A percentile compares a stretch with the other conserved stretches of the same genome.
Conservation (phyloP, 2,329 filamentous ascomycete species). For the Aspergillus cejpii region DNA sequence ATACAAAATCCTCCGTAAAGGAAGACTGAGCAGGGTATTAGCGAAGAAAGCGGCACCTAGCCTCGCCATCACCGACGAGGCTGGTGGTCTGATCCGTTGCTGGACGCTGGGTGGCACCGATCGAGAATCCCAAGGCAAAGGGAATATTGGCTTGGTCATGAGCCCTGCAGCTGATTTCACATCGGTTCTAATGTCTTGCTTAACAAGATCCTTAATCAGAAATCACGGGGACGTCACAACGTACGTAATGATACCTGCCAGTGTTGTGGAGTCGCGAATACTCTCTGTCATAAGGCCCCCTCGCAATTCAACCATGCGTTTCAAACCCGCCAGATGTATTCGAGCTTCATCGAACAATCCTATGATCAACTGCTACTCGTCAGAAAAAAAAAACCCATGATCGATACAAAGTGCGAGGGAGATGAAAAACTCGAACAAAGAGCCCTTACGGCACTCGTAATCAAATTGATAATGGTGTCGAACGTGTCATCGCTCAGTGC, state of each 20-base stretch:
- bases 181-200: conserved; percentile 24
- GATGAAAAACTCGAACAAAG: neutral
- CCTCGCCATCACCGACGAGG: conserved; percentile 19
- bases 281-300: conserved; percentile 27
- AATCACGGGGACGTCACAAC: conserved; percentile 1
- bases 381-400: conserved; percentile 3
- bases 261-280: conserved; percentile 21
- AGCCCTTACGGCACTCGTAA: conserved; percentile 31
- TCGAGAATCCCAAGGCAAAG: conserved; percentile 29
- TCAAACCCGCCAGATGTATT: conserved; percentile 36
- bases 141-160: conserved; percentile 31
- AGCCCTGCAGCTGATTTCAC: conserved; percentile 32
- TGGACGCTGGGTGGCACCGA: conserved; percentile 24
- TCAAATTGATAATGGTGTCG: conserved; percentile 35
- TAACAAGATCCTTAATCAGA: neutral
- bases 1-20: conserved; percentile 22
- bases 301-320: conserved; percentile 34
- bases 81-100: conserved; percentile 25
- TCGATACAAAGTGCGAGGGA: neutral
- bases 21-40: conserved; percentile 26
- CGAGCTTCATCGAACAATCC: conserved; percentile 35
- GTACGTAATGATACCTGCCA: conserved; percentile 28
- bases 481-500: conserved; percentile 31
- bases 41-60: conserved; percentile 25
- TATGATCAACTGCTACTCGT: conserved; percentile 28